Conservation (phyloP, 2,329 filamentous ascomycete genomes). For the Stagonosporopsis rhizophila region DNA sequence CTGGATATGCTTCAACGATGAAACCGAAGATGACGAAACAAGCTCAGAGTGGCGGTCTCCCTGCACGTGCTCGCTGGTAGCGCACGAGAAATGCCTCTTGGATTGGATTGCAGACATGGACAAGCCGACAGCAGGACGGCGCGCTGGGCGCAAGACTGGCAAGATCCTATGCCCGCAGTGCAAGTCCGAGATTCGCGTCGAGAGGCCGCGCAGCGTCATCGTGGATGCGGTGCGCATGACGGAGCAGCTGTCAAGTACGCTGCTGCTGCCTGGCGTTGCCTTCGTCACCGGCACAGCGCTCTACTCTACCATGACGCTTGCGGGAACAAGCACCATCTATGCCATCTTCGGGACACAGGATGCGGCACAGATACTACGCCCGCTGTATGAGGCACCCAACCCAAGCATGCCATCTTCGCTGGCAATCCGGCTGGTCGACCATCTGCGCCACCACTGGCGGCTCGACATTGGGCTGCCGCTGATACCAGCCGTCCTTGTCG, state of each 20-base stretch:
- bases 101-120: conserved; percentile 95
- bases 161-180: conserved; percentile 87
- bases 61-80: conserved; percentile 88
- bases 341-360: conserved; percentile 71
- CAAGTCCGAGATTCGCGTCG: conserved; percentile 79
- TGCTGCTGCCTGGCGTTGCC: conserved; percentile 71
- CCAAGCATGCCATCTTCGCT: conserved; percentile 36
- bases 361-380: conserved; percentile 61
- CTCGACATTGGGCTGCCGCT: conserved; percentile 68
- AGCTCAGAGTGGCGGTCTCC: conserved; percentile 80
- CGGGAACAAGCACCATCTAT: conserved; percentile 69
- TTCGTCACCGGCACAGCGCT: conserved; percentile 57
- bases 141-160: conserved; percentile 56
- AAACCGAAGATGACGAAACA: conserved; percentile 68
- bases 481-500: conserved; percentile 71
- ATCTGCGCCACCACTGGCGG: conserved; percentile 54
- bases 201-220: conserved; percentile 75
- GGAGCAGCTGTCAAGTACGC: conserved; percentile 62
- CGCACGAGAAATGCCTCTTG: conserved; percentile 87
- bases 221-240: conserved; percentile 70
- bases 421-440: conserved; percentile 43
- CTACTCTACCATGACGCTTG: conserved; percentile 57
- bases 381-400: conserved; percentile 47
- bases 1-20: conserved; percentile 74
- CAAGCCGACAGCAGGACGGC: conserved; percentile 60